phyloP scores from a whole-genome alignment of 2,329 filamentous ascomycete species.

The Arthroderma sp. region DNA sequence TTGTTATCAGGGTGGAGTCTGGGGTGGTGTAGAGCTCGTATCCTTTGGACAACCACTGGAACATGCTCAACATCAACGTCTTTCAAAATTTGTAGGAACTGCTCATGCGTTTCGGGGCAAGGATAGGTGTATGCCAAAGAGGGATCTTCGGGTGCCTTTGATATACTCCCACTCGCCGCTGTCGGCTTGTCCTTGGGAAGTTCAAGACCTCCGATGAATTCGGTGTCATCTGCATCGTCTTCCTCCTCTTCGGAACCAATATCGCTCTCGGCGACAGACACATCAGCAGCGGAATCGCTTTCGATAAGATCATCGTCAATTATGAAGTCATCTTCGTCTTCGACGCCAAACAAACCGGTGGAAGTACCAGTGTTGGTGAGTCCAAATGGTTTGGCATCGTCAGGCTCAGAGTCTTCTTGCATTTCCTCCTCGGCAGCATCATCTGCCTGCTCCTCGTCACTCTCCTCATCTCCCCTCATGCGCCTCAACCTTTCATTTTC shows the following conservation, averaged over 20 bases:
- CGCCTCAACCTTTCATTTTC: constrained; percentile 71
- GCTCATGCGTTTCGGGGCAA: constrained; percentile 66
- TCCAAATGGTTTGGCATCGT: constrained; percentile 52
- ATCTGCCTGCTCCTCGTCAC: constrained; percentile 29
- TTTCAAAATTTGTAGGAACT: constrained; percentile 56
- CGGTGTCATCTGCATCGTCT: constrained; percentile 48
- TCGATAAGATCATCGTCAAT: constrained; percentile 83
- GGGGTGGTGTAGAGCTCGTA: constrained; percentile 83
- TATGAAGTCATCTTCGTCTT: constrained; percentile 89
- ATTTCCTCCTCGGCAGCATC: constrained; percentile 30
- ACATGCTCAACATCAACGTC: constrained; percentile 52
- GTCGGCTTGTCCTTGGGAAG: constrained; percentile 34
- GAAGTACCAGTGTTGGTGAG: constrained; percentile 41
- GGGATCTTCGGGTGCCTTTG: not conserved
- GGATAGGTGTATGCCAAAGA: constrained; percentile 69
- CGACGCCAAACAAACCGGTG: constrained; percentile 50
- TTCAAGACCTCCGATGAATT: constrained; percentile 57
- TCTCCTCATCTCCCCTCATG: constrained; percentile 68
- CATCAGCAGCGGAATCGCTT: constrained; percentile 51
- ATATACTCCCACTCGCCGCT: constrained; percentile 11
- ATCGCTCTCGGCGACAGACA: constrained; percentile 38
- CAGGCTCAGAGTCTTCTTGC: constrained; percentile 32
- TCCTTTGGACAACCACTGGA: constrained; percentile 71
- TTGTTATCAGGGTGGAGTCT: constrained; percentile 79
- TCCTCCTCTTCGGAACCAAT: constrained; percentile 46